These are phyloP conservation scores for Metarhizium rileyi DNA, from an alignment of 2,329 filamentous ascomycete genomes.

Conservation along the genomic window DNA sequence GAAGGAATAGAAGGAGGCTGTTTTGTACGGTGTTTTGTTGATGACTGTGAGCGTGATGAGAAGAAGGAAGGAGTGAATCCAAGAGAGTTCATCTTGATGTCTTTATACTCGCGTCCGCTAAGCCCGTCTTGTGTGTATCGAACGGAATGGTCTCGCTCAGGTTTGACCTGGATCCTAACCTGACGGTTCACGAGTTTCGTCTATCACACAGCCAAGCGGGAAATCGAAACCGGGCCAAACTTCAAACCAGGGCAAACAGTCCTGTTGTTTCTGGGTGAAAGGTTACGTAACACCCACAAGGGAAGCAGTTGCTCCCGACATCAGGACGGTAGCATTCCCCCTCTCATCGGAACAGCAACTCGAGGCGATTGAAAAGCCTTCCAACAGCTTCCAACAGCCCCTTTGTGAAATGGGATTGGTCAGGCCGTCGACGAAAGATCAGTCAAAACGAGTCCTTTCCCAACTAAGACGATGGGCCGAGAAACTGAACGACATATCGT, in stretches of 20 bases:
- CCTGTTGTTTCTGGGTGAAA: neutral
- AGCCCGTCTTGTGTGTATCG: neutral
- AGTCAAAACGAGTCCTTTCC: neutral
- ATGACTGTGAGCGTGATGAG: neutral
- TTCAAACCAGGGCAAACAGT: neutral
- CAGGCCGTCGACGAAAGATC: neutral
- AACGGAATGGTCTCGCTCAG: neutral
- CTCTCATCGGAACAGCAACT: neutral
- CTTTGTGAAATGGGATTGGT: neutral
- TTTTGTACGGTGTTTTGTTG: neutral
- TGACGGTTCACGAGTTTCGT: neutral
- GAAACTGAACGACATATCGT: neutral
- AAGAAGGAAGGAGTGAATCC: too few relatives aligned
- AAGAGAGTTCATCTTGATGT: neutral
- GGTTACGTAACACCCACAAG: neutral
- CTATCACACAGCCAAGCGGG: neutral
- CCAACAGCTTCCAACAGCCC: neutral
- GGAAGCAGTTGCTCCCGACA: neutral
- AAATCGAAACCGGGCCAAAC: neutral
- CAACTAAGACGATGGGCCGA: neutral
- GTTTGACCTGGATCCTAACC: neutral
- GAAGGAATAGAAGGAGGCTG: neutral
- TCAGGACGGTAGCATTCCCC: neutral
- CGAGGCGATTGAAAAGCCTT: neutral
- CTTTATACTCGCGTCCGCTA: conserved; percentile 6